Evolutionary conservation across 371 early-diverging fungal genomes (phyloP), one percentile per base, ranked within the genome.

Genomic region (Mortierella sp.): DNA sequence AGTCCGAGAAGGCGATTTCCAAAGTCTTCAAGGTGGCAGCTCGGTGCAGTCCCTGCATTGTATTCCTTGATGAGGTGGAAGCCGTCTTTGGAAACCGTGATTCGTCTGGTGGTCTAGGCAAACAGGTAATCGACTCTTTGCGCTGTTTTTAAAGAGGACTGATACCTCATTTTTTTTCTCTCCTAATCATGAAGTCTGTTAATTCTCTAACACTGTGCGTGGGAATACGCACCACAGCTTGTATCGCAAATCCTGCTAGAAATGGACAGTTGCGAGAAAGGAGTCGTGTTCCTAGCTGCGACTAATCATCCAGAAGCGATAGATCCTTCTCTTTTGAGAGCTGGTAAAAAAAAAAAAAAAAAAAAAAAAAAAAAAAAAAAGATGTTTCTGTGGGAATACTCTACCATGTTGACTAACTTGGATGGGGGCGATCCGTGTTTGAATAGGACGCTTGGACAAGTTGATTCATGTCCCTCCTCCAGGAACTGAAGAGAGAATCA

Each of bases 11-110:
- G 81, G 93, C 96, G 0, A 91, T 96, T 4, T 89, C 95, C 0
- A 84, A 87, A 1, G 89, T 97, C 6, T 99, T 99, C 80, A 90
- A 94, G 64, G 90, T 89, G 0, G 99, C 99, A 4, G 85, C 91
- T 58, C 93, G 96, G 63, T 94, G 94, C 26, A 88, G 92, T 60
- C 99, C 99, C 0, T 94, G 97, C 65, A 96, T 99, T 19, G 89
- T 99, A 18, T 99, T 99, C 83, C 92, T 99, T 64, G 99, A 99
- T 85, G 99, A 99, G 82, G 84, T 99, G 45, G 99, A 99, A 70
- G 93, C 96, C 1, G 83, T 98, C 11, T 98, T 93, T 79, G 82
- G 87, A 12, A 75, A 84, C 12, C 73, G 89, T 52, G 90, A 90
- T 18, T 82, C 81, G 7, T 84, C 84, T 52, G 91, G 91, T 2